Evolutionary conservation across 148 eudicot species (phyloP).

Genomic region (Amaranthus palmeri): DNA sequence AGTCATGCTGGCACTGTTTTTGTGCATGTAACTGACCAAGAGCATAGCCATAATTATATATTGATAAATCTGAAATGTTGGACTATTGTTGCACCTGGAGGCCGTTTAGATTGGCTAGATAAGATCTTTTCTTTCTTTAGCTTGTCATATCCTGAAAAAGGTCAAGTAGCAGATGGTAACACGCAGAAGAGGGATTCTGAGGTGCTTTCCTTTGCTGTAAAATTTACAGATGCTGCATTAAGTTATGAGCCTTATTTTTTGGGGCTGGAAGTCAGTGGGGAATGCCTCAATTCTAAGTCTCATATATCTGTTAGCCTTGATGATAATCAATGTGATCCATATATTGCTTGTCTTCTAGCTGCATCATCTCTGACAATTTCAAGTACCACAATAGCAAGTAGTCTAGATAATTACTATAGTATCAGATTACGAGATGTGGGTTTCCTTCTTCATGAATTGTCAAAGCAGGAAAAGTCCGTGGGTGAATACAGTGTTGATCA

Average conservation of each 20-base stretch:
- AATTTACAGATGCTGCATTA: conserved; percentile 71
- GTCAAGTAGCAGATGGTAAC: conserved; percentile 27
- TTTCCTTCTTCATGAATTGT: conserved; percentile 51
- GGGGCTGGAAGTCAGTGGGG: conserved; percentile 22
- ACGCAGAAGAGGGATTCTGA: conserved; percentile 26
- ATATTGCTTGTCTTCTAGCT: conserved; percentile 70
- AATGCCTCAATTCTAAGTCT: conserved; percentile 26
- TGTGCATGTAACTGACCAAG: conserved; percentile 59
- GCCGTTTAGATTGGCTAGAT: conserved; percentile 90
- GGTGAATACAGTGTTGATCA: conserved; percentile 44
- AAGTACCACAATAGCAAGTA: conserved; percentile 34
- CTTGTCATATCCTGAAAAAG: conserved; percentile 49
- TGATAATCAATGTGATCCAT: conserved; percentile 27
- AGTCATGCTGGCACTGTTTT: conserved; percentile 69
- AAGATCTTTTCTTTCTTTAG: conserved; percentile 56
- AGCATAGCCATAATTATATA: conserved; percentile 37
- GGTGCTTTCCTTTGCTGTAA: conserved; percentile 55
- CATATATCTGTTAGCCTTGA: conserved; percentile 23
- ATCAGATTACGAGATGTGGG: conserved; percentile 71
- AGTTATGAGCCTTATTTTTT: conserved; percentile 76
- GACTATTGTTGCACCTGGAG: conserved; percentile 75
- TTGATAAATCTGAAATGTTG: conserved; percentile 65
- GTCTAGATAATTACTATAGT: conserved; percentile 39
- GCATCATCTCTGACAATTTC: conserved; percentile 69
- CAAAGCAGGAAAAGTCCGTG: conserved; percentile 29